Conservation (phyloP, 306 rosid genomes). For the Cucumis hystrix region DNA sequence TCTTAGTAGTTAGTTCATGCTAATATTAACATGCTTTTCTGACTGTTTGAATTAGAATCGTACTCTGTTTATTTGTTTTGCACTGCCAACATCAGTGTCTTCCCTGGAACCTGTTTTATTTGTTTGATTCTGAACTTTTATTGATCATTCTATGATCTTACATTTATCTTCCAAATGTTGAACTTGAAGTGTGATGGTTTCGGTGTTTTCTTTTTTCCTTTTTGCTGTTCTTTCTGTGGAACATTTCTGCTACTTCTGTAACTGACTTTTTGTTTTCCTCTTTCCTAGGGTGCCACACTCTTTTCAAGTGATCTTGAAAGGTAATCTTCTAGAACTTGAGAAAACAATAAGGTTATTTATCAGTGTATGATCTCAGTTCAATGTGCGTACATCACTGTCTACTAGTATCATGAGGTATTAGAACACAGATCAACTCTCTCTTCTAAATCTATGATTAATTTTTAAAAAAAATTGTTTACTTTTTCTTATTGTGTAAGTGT, state of each 20-base stretch:
- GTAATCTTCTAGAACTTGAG: conserved; percentile 22
- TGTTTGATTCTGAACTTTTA: not conserved
- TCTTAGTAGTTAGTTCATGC: not conserved
- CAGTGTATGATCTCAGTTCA: not conserved
- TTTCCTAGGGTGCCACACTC: conserved; percentile 64
- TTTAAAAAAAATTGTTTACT: not conserved
- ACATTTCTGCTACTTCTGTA: not conserved
- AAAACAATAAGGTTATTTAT: not conserved
- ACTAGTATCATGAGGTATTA: not conserved
- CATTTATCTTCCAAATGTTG: not conserved
- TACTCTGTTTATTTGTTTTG: not conserved
- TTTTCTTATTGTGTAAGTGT: not conserved
- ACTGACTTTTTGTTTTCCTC: conserved; percentile 3
- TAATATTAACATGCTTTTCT: not conserved
- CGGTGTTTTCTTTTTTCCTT: not conserved
- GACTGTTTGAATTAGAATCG: not conserved
- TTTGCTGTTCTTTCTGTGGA: not conserved
- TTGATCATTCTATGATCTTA: not conserved
- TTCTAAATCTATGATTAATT: not conserved
- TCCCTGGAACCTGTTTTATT: not conserved
- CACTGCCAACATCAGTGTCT: not conserved
- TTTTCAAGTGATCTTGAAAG: conserved; percentile 62
- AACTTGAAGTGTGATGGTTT: too few species aligned
- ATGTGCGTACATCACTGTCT: not conserved
- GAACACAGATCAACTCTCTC: not conserved